Base-by-base conservation (phyloP, 768 basidiomycete species). In the Leccinum fibrillosum region DNA sequence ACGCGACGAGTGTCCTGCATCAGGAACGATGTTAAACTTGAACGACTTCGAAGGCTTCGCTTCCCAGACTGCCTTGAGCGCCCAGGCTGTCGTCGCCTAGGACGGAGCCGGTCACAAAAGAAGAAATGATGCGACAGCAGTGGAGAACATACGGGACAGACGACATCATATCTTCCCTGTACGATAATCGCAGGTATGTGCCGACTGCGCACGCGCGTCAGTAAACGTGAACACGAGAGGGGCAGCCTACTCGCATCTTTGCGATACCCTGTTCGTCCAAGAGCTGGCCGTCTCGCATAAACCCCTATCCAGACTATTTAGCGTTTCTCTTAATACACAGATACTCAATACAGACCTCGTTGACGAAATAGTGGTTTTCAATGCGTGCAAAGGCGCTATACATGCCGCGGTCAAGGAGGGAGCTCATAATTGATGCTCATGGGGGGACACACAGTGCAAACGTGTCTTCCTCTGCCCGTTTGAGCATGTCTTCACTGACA, bases 341-440 rank as follows among this genome's bases (percentile, higher is more conserved):
- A 17, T 23, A 30, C 54, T 25, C 1, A 12, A 59, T 42, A 70
- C 78, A 60, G 54, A 89, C 89, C 54, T 83, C 81, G 65, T 94
- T 91, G 53, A 94, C 76, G 66, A 95, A 95, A 72, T 90, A 96
- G 66, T 95, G 92, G 66, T 93, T 93, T 75, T 94, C 93, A 49
- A 95, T 93, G 37, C 86, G 77, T 19, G 92, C 90, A 71, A 94
- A 94, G 0, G 92, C 88, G 56, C 91, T 94, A 53, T 26, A 19
- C 15, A 45, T 39, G 49, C 32, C 35, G 54, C n/a, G 9, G 30
- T 60, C 39, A 59, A 56, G 12, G 53, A 48, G 42, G 25, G 23
- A 50, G 57, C 62, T 25, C 52, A 57, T 47, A 47, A 53, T 1
- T 28, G n/a, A 34, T 54, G 51, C 54, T 28, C 39, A 52, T 50